phyloP scores from a whole-genome alignment of 768 basidiomycete species.

The Amanita brunnescens region DNA sequence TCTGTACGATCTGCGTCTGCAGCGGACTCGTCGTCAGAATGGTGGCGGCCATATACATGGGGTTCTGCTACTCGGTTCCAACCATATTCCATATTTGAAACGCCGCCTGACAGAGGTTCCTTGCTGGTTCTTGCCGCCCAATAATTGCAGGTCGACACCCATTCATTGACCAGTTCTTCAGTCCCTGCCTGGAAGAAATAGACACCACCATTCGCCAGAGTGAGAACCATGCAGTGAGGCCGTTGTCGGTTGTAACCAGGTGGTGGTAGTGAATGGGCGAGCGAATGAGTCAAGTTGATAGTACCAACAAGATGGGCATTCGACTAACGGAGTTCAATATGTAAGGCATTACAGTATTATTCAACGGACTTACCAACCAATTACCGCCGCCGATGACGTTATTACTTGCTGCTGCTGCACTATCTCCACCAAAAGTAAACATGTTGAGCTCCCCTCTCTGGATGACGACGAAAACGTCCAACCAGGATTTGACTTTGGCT shows the following conservation, averaged over 20 bases:
- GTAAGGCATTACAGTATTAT: neutral
- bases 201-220: slow-evolving; percentile 80
- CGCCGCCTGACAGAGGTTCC: slow-evolving; percentile 91
- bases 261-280: slow-evolving; percentile 80
- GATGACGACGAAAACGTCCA: slow-evolving; percentile 93
- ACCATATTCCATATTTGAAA: slow-evolving; percentile 99
- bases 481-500: slow-evolving; percentile 85
- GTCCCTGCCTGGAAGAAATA: slow-evolving; percentile 99
- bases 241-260: slow-evolving; percentile 89
- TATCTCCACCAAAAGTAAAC: slow-evolving; percentile 86
- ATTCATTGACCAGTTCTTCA: slow-evolving; percentile 96
- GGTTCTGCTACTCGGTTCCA: slow-evolving; percentile 77
- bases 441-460: slow-evolving; percentile 91
- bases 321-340: slow-evolving; percentile 38
- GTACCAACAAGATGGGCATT: slow-evolving; percentile 84
- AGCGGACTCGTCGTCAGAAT: slow-evolving; percentile 48
- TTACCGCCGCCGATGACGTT: slow-evolving; percentile 86
- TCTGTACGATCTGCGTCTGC: slow-evolving; percentile 48
- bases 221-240: slow-evolving; percentile 92
- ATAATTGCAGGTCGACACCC: slow-evolving; percentile 99
- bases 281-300: slow-evolving; percentile 76
- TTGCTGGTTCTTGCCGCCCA: slow-evolving; percentile 96
- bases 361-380: slow-evolving; percentile 73
- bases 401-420: slow-evolving; percentile 45
- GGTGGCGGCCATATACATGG: slow-evolving; percentile 39